phyloP scores from a whole-genome alignment of 495 filamentous ascomycete species.

The Penicillium roqueforti region DNA sequence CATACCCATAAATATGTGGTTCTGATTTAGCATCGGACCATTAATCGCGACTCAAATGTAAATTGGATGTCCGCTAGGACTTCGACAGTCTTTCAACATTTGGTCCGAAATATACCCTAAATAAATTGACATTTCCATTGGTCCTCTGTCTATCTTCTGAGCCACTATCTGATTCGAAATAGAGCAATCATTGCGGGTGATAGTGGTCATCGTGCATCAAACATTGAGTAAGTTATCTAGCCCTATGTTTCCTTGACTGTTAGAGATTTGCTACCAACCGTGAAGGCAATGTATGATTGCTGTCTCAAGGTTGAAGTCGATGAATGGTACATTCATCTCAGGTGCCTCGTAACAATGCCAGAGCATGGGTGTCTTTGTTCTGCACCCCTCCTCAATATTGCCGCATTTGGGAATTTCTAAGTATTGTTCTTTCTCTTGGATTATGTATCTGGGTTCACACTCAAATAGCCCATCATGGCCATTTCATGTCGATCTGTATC shows the following conservation, averaged over 20 bases:
- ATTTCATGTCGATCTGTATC: not conserved
- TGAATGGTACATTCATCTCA: not conserved
- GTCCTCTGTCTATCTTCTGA: not conserved
- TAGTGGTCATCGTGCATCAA: not conserved
- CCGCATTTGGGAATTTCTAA: constrained; percentile 19
- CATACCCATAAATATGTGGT: constrained; percentile 9
- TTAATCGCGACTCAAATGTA: constrained; percentile 9
- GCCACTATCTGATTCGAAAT: not conserved
- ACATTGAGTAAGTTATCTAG: not conserved
- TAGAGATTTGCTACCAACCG: not conserved
- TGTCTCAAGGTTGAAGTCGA: not conserved
- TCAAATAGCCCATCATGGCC: not conserved
- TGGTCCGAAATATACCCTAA: constrained; percentile 22
- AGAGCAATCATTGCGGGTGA: not conserved
- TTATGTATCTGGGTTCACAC: not conserved
- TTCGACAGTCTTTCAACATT: not conserved
- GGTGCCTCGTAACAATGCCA: constrained; percentile 20
- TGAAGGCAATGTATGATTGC: not conserved
- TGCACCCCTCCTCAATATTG: constrained; percentile 22
- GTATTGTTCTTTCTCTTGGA: constrained; percentile 8
- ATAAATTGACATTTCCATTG: constrained; percentile 14
- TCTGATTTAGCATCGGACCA: constrained; percentile 6
- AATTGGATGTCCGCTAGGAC: not conserved
- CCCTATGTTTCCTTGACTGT: not conserved
- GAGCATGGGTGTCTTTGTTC: constrained; percentile 12